Base-by-base conservation (phyloP, 768 basidiomycete genomes). In the Podaxis carcinomalis region DNA sequence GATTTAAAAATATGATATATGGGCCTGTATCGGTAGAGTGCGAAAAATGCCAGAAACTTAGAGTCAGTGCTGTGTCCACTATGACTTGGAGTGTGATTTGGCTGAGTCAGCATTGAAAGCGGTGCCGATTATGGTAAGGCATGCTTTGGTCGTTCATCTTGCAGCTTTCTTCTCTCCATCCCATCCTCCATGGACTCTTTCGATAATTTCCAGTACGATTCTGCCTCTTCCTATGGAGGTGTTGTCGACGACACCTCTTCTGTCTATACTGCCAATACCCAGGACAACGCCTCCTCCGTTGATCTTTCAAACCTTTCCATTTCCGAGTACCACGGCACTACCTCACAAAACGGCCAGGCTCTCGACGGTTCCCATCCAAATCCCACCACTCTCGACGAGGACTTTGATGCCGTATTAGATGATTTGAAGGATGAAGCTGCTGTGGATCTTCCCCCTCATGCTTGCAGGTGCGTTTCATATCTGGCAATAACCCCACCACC, bases 381-480 rank as follows among this genome's bases (percentile, higher is more conserved):
- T 55, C 70, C 66, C 25, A 66, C 70, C 37, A 71, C 67, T 5
- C 71, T 88, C 51, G 90, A 93, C 61, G 93, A 95, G 57, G 94
- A 96, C 69, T 93, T 95, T 65, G 92, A 95, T 72, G 89, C 85
- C 5, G 90, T 93, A 49, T 77, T 96, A 40, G 94, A 95, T 62
- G 94, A 95, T 70, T 71, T 94, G 68, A 95, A 93, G 74, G 90
- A 92, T 64, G 92, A 91, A 65, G 79, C 78, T 39, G 78, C 83
- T 14, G 80, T 93, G 36, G 90, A 95, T 76, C 72, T 95, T 54
- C 93, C 93, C 1, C 85, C 90, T 9, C 96, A 98, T 73, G 96
- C 96, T 7, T 98, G 95, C 92, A 94, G 92, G 95, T 94, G 59
- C 63, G 83, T 77, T 40, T 57, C 39, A 39, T 39, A 42, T 44